Conservation (phyloP, 768 basidiomycete species). For the Naganishia vishniacii region DNA sequence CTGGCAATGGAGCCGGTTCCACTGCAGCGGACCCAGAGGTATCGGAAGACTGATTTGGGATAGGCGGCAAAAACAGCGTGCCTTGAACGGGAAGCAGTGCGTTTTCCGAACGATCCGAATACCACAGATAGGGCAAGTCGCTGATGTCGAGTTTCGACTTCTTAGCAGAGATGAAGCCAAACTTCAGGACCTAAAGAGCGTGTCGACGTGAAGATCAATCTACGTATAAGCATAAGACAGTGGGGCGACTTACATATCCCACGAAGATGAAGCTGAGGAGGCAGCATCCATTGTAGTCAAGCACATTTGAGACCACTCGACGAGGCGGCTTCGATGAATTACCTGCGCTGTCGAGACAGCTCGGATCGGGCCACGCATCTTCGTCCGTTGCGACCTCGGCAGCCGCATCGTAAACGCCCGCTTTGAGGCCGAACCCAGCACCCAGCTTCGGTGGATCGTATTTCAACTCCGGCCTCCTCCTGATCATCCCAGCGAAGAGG, state of each 20-base stretch:
- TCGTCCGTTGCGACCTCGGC: not conserved
- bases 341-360: not conserved
- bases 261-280: slow-evolving; percentile 15
- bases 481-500: slow-evolving; percentile 31
- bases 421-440: slow-evolving; percentile 39
- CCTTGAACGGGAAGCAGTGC: not conserved
- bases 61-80: not conserved
- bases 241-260: slow-evolving; percentile 14
- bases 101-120: slow-evolving; percentile 3
- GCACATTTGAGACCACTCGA: not conserved
- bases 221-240: not conserved
- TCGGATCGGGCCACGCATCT: not conserved
- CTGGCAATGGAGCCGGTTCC: not conserved
- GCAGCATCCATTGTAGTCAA: slow-evolving; percentile 21
- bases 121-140: slow-evolving; percentile 6
- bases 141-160: slow-evolving; percentile 1
- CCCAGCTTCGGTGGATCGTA: slow-evolving; percentile 31
- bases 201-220: not conserved
- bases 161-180: not conserved
- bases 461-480: slow-evolving; percentile 38
- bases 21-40: not conserved
- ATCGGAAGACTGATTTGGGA: not conserved
- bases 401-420: slow-evolving; percentile 19
- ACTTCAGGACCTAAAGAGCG: not conserved
- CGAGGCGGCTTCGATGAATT: not conserved